phyloP scores from a whole-genome alignment of 225 moss, liverwort and hornwort genomes.

The Straminergon stramineum region DNA sequence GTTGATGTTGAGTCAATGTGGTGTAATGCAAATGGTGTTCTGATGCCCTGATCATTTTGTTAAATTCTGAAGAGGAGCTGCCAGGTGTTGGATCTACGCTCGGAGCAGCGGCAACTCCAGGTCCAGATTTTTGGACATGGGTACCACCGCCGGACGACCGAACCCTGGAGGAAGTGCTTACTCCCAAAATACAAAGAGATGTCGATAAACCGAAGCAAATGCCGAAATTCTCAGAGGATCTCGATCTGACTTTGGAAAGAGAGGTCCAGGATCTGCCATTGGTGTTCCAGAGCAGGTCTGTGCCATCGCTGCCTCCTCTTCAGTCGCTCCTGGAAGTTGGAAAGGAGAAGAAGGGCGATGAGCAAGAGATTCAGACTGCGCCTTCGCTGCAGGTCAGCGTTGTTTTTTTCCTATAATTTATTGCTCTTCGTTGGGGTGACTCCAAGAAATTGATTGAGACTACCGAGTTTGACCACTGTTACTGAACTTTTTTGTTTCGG shows the following conservation, averaged over 20 bases:
- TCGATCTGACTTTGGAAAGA: slow-evolving; percentile 45
- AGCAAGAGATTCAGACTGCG: slow-evolving; percentile 30
- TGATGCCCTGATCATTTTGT: background rate
- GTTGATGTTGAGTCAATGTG: background rate
- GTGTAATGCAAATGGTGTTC: background rate
- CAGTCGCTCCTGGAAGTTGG: slow-evolving; percentile 87
- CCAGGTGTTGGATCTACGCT: slow-evolving; percentile 38
- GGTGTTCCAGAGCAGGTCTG: slow-evolving; percentile 66
- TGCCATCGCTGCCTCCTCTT: slow-evolving; percentile 85
- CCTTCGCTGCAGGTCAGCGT: slow-evolving; percentile 14
- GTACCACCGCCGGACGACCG: slow-evolving; percentile 56
- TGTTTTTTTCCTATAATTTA: no score
- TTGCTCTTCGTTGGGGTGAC: background rate
- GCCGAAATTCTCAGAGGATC: slow-evolving; percentile 35
- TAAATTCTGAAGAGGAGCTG: slow-evolving; percentile 15
- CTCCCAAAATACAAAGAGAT: slow-evolving; percentile 5
- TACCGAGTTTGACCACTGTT: background rate
- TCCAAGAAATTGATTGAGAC: background rate
- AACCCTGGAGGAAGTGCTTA: slow-evolving; percentile 11
- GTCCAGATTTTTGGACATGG: slow-evolving; percentile 98
- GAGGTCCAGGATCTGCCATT: slow-evolving; percentile 36
- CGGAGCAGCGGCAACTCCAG: slow-evolving; percentile 59
- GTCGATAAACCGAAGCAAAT: slow-evolving; percentile 17
- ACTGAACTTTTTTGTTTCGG: background rate
- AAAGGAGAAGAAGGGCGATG: slow-evolving; percentile 26